Evolutionary conservation across 495 filamentous ascomycete species (phyloP), one percentile per base, ranked within the genome.

Genomic region (Aspergillus panamensis): DNA sequence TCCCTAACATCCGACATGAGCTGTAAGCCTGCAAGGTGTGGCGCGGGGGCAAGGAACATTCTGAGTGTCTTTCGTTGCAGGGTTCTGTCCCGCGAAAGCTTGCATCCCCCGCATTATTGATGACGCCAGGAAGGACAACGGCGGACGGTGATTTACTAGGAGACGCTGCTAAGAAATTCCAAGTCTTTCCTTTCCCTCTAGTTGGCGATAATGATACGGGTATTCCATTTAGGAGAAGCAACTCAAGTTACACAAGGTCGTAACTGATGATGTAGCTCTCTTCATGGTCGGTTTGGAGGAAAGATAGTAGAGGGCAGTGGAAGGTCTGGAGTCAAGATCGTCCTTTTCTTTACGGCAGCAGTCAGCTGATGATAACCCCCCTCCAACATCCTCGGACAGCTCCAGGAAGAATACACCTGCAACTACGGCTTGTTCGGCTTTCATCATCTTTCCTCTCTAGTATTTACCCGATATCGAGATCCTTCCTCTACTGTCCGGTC

Each of bases 11-110:
- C 44, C 21, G 44, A 48, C 32, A 30, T 12, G 2, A 25, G 25
- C 25, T 2, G 25, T 25, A 2, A 25, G 9, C 5, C 21, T 17
- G 47, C 16, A 30, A 35, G 32, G 17, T 45, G 17, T 48, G 32
- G 53, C 21, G 53, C 44, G 10, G 19, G 44, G 19, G 42, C 9
- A 48, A 42, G 14, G 13, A 25, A 49, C 40, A 55, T 55, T 55
- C 42, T 7, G n/a, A 33, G 30, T 1, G 14, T 37, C 32, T 25
- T 25, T n/a, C 25, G 31, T 48, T n/a, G 19, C 42, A 19, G 21
- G 6, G 30, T 3, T 12, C 29, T 37, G 14, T 47, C 33, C 44
- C 8, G 12, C 9, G 25, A 4, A 13, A 5, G 1, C 2, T 17
- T 0, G 21, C 20, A 4, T 48, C 53, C 43, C 20, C 43, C 47